Evolutionary conservation across 2,329 filamentous ascomycete species (phyloP).

Genomic region (Colletotrichum sojae): DNA sequence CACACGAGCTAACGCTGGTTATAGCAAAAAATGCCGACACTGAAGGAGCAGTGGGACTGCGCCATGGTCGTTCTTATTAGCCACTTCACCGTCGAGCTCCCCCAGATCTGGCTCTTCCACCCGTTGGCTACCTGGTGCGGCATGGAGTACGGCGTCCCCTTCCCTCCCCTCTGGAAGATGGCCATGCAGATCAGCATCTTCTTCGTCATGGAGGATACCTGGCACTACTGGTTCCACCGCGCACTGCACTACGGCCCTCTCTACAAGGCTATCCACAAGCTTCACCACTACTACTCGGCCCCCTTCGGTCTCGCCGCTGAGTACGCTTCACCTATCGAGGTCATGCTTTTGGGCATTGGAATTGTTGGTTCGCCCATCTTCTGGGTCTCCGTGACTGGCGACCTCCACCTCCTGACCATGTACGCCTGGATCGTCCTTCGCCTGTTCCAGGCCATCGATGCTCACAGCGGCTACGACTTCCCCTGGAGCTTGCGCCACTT

Average conservation of each 20-base stretch:
- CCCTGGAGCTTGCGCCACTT: constrained; percentile 97
- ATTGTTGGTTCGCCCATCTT: constrained; percentile 86
- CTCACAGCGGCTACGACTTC: constrained; percentile 98
- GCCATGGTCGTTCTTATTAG: constrained; percentile 92
- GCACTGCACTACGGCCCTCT: constrained; percentile 93
- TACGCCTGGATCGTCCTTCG: constrained; percentile 95
- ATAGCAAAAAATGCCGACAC: constrained; percentile 86
- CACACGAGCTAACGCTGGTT: neutral
- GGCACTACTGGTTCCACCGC: constrained; percentile 98
- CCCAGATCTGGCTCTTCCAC: constrained; percentile 99
- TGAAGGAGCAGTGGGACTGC: constrained; percentile 94
- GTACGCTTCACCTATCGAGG: constrained; percentile 97
- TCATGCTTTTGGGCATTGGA: constrained; percentile 92
- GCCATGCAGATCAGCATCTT: constrained; percentile 92
- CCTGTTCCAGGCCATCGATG: constrained; percentile 97
- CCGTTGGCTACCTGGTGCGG: constrained; percentile 94
- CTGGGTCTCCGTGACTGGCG: constrained; percentile 85
- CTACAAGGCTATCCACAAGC: constrained; percentile 98
- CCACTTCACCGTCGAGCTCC: constrained; percentile 98
- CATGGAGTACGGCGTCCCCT: constrained; percentile 89
- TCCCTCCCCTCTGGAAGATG: constrained; percentile 89
- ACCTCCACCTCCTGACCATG: constrained; percentile 97
- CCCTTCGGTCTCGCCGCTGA: constrained; percentile 97
- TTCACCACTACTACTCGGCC: constrained; percentile 98
- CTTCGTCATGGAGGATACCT: constrained; percentile 95